A percentile compares a stretch with the other conserved stretches of the same genome.
These are phyloP conservation scores for Russula olivacea DNA, from an alignment of 768 basidiomycete genomes.

Conservation along the genomic window DNA sequence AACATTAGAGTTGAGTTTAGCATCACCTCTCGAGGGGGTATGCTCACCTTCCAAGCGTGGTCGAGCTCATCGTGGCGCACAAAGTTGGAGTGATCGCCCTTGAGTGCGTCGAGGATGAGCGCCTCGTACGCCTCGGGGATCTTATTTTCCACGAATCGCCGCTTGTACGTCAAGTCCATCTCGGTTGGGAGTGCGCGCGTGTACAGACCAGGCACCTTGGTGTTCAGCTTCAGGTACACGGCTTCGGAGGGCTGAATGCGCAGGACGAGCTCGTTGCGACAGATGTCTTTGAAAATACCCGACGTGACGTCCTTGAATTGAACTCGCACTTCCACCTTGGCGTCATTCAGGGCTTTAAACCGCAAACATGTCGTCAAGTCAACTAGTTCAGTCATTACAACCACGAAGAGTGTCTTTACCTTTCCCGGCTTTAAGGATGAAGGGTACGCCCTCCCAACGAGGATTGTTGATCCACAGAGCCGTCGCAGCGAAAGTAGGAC, in stretches of 20 bases:
- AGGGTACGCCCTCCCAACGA: slow-evolving; percentile 98
- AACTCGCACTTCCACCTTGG: slow-evolving; percentile 96
- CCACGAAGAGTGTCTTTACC: slow-evolving; percentile 35
- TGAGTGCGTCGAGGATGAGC: slow-evolving; percentile 90
- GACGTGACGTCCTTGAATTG: slow-evolving; percentile 97
- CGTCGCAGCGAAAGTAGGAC: slow-evolving; percentile 91
- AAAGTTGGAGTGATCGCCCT: slow-evolving; percentile 99
- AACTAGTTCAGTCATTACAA: background rate
- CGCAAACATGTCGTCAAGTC: background rate
- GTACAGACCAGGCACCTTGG: slow-evolving; percentile 86
- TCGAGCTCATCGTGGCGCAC: slow-evolving; percentile 97
- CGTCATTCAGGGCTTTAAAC: slow-evolving; percentile 82
- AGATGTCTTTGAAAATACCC: slow-evolving; percentile 95
- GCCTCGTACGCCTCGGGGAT: slow-evolving; percentile 98
- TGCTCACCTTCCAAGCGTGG: slow-evolving; percentile 86
- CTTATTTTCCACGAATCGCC: slow-evolving; percentile 81
- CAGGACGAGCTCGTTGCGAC: slow-evolving; percentile 95
- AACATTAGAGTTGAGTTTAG: background rate
- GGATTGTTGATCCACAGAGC: slow-evolving; percentile 92
- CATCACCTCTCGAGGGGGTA: background rate
- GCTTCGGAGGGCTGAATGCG: slow-evolving; percentile 96
- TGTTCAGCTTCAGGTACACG: slow-evolving; percentile 94
- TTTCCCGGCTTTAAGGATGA: slow-evolving; percentile 98
- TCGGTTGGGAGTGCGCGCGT: slow-evolving; percentile 91
- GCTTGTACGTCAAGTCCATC: slow-evolving; percentile 98